A percentile compares a stretch with the other conserved stretches of the same genome.
phyloP scores from a whole-genome alignment of 129 eudicot species.

The Arctium minus region DNA sequence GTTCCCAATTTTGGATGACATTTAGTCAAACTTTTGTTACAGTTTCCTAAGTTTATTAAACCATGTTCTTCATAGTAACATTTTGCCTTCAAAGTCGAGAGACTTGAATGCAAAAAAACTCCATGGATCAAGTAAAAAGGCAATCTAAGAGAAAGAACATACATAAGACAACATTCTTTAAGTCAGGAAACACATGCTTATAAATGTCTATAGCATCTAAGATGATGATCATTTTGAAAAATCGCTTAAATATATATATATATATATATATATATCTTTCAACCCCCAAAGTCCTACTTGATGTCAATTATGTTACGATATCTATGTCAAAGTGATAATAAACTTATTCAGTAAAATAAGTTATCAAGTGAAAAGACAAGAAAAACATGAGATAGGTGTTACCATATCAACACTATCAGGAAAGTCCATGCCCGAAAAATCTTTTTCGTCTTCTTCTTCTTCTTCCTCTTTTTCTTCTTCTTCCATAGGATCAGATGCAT shows the following conservation, averaged over 20 bases:
- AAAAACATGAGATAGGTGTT: constrained; percentile 1
- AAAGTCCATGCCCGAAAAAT: not conserved
- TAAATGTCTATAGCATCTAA: not conserved
- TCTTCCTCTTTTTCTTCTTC: not conserved
- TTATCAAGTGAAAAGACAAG: not conserved
- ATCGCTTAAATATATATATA: not conserved
- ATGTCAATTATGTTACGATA: not conserved
- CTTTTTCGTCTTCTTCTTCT: not conserved
- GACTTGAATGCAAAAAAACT: not conserved
- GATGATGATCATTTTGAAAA: not conserved
- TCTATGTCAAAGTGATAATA: not conserved
- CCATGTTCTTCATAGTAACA: not conserved
- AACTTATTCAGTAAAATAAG: not conserved
- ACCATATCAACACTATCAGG: constrained; percentile 17
- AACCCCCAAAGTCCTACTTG: not conserved
- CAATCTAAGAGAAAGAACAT: not conserved
- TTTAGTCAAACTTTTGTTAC: not conserved
- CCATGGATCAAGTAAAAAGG: not conserved
- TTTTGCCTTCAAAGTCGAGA: not conserved
- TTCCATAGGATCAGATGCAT: not conserved
- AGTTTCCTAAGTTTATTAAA: not conserved
- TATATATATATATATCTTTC: not conserved
- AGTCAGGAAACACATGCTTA: not conserved
- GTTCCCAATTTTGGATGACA: not conserved
- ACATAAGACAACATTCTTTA: not conserved